Evolutionary conservation across 306 rosid species (phyloP), one percentile per base, ranked within the genome.

Genomic region (Adenanthera pavonina): DNA sequence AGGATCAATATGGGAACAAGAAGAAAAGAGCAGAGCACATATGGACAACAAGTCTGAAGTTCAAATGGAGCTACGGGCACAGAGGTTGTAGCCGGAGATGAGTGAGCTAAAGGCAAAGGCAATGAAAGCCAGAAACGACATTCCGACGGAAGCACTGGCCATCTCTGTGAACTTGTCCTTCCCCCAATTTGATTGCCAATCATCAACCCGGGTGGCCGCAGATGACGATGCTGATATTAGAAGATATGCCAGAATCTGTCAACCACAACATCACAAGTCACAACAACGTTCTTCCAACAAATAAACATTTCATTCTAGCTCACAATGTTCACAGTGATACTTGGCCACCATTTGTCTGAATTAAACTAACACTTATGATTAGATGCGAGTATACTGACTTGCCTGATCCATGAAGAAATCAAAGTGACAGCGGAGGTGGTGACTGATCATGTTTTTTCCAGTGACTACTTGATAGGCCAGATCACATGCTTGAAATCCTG

Each of bases 141-240:
- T 82, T 67, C 84, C 91, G 44, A 96, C 77, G 0, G 99, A 94
- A 71, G 98, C 99, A 84, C 89, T 96, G 1, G 99, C 99, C 97
- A 88, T 89, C 83, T 86, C 81, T 1, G 99, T 96, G 90, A 96
- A 96, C 85, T 96, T 92, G 20, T 96, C 99, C 80, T 91, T 96
- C 3, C 99, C 99, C 99, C 99, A 96, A 71, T 96, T 96, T 3
- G 97, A 92, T 86, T 89, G 94, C 99, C 99, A 96, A 69, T 96
- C 98, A 8, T 93, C 97, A 2, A 93, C 92, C 25, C 98, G 79
- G 8, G 97, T 96, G 1, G 98, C 98, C 0, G 98, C 98, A 0
- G 97, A 93, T n/a, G 99, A 96, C 2, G 99, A 90, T 12, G 99
- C 86, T 6, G 99, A 96, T 77, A 96, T 89, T 64, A 96, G 88